Evolutionary conservation across 352 stramenopile genomes (phyloP).

Genomic region (Pythium phragmiticola): DNA sequence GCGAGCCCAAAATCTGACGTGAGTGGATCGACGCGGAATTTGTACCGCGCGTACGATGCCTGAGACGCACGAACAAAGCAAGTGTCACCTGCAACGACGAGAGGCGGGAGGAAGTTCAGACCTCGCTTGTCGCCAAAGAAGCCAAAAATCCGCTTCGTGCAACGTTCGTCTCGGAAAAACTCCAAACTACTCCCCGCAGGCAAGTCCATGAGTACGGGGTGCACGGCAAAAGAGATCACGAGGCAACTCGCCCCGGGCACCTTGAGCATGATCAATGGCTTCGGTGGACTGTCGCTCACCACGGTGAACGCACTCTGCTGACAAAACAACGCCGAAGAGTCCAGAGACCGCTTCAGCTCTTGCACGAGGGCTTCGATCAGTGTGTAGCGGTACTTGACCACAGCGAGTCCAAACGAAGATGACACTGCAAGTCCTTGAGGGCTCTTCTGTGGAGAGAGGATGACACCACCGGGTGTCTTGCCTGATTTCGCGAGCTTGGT

Average conservation of each 20-base stretch:
- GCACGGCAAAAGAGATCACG: conserved; percentile 75
- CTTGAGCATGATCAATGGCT: conserved; percentile 57
- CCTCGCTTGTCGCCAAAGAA: conserved; percentile 77
- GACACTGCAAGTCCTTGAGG: neutral
- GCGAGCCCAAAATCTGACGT: conserved; percentile 71
- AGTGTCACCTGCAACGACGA: conserved; percentile 55
- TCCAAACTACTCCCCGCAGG: conserved; percentile 66
- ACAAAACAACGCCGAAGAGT: conserved; percentile 47
- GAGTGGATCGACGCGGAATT: conserved; percentile 73
- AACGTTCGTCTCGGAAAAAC: conserved; percentile 67
- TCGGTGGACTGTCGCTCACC: conserved; percentile 63
- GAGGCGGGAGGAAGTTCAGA: conserved; percentile 59
- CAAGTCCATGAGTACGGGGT: conserved; percentile 80
- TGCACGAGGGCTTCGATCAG: conserved; percentile 60
- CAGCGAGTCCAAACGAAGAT: neutral
- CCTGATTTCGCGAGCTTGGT: conserved; percentile 15
- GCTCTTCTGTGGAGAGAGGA: neutral
- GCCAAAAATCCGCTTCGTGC: conserved; percentile 58
- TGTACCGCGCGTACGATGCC: conserved; percentile 70
- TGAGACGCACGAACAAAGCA: conserved; percentile 70
- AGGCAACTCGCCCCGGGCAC: conserved; percentile 63
- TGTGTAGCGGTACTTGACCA: conserved; percentile 55
- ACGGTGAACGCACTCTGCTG: conserved; percentile 59
- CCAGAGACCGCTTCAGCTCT: conserved; percentile 51
- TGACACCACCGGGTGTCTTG: neutral